A percentile compares a stretch with the other conserved stretches of the same genome.
These are phyloP conservation scores for Trichosporon sp. DNA, from an alignment of 1,284 basidiomycete species.

Conservation along the genomic window DNA sequence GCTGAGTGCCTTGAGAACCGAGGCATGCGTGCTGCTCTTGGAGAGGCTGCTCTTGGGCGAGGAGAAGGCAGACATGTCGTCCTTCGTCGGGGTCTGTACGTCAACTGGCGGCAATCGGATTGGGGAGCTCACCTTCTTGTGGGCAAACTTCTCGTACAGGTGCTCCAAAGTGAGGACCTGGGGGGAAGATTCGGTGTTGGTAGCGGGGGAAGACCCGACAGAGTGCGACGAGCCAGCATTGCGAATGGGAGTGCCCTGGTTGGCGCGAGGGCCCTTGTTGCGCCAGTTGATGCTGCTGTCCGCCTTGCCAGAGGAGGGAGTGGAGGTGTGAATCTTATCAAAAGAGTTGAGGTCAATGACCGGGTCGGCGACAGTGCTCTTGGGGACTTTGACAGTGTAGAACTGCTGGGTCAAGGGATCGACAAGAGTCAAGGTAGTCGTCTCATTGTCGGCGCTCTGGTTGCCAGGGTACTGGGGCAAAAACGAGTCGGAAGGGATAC, in stretches of 20 bases:
- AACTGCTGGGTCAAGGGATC: constrained; percentile 29
- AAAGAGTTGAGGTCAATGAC: constrained; percentile 1
- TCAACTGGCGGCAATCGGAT: no score
- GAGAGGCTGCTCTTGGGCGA: constrained; percentile 16
- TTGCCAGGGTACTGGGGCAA: constrained; percentile 10
- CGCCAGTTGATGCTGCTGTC: constrained; percentile 51
- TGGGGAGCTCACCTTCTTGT: no score
- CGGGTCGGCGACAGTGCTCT: constrained; percentile 2
- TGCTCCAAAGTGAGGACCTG: constrained; percentile 47
- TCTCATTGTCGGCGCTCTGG: not conserved
- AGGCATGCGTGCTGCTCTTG: not conserved
- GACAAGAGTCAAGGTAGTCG: constrained; percentile 24
- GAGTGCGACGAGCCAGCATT: not conserved
- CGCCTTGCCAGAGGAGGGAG: constrained; percentile 36
- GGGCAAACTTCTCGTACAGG: constrained; percentile 46
- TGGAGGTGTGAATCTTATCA: constrained; percentile 12
- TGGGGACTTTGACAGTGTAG: constrained; percentile 28
- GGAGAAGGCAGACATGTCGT: not conserved
- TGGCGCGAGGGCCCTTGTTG: constrained; percentile 24
- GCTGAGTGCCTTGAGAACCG: constrained; percentile 13
- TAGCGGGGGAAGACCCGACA: not conserved
- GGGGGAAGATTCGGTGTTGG: no score
- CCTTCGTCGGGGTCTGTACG: no score
- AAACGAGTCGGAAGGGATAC: not conserved
- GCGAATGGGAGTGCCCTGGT: constrained; percentile 1